These are phyloP conservation scores for Psidium guajava DNA, from an alignment of 345 rosid genomes.

Conservation along the genomic window DNA sequence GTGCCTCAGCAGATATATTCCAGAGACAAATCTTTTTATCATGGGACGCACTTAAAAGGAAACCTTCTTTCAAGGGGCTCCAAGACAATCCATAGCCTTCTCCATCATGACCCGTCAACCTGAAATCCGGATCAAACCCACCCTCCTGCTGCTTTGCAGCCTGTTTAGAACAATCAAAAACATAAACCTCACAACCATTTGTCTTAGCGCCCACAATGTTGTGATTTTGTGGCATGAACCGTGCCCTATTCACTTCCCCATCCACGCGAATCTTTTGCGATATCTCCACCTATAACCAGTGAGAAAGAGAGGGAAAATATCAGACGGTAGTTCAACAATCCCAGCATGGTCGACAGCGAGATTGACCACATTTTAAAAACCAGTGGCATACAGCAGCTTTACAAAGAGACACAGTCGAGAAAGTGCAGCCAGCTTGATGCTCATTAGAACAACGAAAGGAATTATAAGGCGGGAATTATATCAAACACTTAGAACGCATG, in stretches of 20 bases:
- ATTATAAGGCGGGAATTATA: slow-evolving; percentile 1
- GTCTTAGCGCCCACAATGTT: slow-evolving; percentile 69
- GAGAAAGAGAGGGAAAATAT: neutral
- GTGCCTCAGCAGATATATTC: slow-evolving; percentile 56
- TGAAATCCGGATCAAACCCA: slow-evolving; percentile 69
- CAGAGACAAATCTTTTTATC: slow-evolving; percentile 80
- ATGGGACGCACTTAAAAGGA: slow-evolving; percentile 85
- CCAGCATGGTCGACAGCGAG: neutral
- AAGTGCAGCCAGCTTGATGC: neutral
- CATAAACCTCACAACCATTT: slow-evolving; percentile 61
- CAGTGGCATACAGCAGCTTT: neutral
- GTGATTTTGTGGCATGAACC: slow-evolving; percentile 85
- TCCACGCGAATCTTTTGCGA: slow-evolving; percentile 66
- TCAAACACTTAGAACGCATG: slow-evolving; percentile 26
- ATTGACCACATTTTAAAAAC: neutral
- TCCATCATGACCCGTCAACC: slow-evolving; percentile 76
- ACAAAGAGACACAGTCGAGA: neutral
- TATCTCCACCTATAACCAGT: slow-evolving; percentile 50
- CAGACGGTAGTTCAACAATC: neutral
- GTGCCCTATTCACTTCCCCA: slow-evolving; percentile 89
- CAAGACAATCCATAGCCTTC: slow-evolving; percentile 96
- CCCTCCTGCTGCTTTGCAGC: slow-evolving; percentile 24
- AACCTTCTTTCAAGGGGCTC: slow-evolving; percentile 79
- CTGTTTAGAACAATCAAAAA: slow-evolving; percentile 62
- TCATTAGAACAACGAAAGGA: neutral